phyloP scores from a whole-genome alignment of 2,329 filamentous ascomycete genomes.

The Basipetospora chlamydospora region DNA sequence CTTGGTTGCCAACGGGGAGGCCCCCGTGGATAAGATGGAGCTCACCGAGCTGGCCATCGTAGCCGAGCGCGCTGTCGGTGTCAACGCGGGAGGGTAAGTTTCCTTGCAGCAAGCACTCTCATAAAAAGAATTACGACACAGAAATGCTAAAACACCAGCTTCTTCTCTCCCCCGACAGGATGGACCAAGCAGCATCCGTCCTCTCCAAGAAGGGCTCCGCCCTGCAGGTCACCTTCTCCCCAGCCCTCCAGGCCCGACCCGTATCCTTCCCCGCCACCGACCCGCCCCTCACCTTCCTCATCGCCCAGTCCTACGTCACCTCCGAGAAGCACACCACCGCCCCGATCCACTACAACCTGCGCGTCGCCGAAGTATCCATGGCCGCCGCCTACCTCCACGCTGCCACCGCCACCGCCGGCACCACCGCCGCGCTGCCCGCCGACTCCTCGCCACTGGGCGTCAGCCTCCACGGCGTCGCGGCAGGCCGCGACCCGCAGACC shows the following conservation, averaged over 20 bases:
- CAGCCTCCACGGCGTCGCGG: conserved; percentile 76
- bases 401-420: conserved; percentile 38
- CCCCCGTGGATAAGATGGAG: conserved; percentile 73
- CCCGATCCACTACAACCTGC: conserved; percentile 88
- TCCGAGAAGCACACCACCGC: conserved; percentile 92
- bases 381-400: conserved; percentile 59
- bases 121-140: too few species aligned
- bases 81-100: conserved; percentile 81
- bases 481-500: conserved; percentile 42
- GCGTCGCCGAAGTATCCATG: conserved; percentile 88
- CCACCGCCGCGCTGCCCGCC: conserved; percentile 49
- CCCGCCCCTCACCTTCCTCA: conserved; percentile 78
- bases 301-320: conserved; percentile 86
- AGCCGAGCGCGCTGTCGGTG: conserved; percentile 83
- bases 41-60: conserved; percentile 87
- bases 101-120: too few species aligned
- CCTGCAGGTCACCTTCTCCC: conserved; percentile 80
- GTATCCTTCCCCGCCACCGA: conserved; percentile 69
- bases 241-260: conserved; percentile 58
- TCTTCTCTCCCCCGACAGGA: too few species aligned
- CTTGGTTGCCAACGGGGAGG: conserved; percentile 69
- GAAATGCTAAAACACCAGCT: too few species aligned
- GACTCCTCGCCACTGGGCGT: conserved; percentile 75
- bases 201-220: conserved; percentile 78
- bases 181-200: conserved; percentile 95